Evolutionary conservation across 1,139 yeast genomes (phyloP), one percentile per base, ranked within the genome.

Genomic region (Candida frijolesensis): DNA sequence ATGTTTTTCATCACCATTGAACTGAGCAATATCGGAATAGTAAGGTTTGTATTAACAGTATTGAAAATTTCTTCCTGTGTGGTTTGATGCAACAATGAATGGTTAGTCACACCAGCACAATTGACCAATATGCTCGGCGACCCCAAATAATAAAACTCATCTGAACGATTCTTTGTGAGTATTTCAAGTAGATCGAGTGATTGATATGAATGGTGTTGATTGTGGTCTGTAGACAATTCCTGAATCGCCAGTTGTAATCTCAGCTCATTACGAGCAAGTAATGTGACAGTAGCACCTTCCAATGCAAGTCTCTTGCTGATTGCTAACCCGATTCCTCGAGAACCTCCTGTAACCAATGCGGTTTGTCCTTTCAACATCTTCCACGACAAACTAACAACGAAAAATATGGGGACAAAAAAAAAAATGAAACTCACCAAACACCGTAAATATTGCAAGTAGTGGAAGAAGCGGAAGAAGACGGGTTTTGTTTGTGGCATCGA

Each of bases 291-390:
- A 22, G 86, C 80, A 1, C 97, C 97, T 42, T 78, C 64, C 0
- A 58, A 46, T 0, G 96, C 85, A 33, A 92, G 70, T 47, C 64
- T 67, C 39, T 67, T 61, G 0, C 94, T 85, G 15, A 92, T 79
- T 0, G 84, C 83, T 5, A 76, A 70, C 0, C 99, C 99, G 29
- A 92, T 74, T 0, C 98, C 98, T 57, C 83, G 72, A 0, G 97
- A 88, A 0, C 91, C 97, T 0, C 99, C 99, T 0, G 97, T 91
- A 1, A 92, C 69, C 4, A 87, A 57, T 0, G 89, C 91, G 33
- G 71, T 75, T 38, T 58, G 57, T 9, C 62, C 63, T 32, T 48
- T 45, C 42, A 57, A 55, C 57, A 54, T 55, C 18, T 2, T 9
- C 29, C 4, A 25, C 16, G 8, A 5, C 25, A 14, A n/a, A 15